Conservation (phyloP, 2,329 filamentous ascomycete genomes). For the Cladosporium sp. region DNA sequence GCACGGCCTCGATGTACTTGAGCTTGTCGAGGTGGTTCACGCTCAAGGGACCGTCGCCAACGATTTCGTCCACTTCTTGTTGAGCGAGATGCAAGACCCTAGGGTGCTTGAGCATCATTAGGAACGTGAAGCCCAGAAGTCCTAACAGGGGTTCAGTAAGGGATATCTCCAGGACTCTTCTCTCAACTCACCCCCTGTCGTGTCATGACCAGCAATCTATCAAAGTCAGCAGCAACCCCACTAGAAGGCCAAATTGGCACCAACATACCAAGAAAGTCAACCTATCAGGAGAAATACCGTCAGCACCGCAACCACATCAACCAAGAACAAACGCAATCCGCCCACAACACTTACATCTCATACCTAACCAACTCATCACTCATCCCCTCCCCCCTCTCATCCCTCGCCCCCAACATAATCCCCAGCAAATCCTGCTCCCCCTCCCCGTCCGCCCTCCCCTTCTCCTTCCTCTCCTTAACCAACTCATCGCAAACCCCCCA, state of each 20-base stretch:
- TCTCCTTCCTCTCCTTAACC: constrained; percentile 10
- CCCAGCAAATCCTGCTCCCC: constrained; percentile 50
- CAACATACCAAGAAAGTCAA: constrained; percentile 55
- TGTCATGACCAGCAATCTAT: constrained; percentile 26
- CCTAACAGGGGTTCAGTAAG: background rate
- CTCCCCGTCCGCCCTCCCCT: constrained; percentile 8
- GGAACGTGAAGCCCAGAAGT: constrained; percentile 38
- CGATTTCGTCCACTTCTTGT: constrained; percentile 48
- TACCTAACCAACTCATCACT: constrained; percentile 57
- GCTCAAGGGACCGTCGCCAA: constrained; percentile 41
- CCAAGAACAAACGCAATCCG: too few species aligned
- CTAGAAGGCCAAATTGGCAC: background rate
- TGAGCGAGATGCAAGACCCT: constrained; percentile 44
- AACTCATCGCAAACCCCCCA: constrained; percentile 13
- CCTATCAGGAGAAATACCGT: background rate
- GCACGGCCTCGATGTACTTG: constrained; percentile 48
- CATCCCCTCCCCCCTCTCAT: constrained; percentile 55
- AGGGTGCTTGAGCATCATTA: constrained; percentile 49
- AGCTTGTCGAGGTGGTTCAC: constrained; percentile 47
- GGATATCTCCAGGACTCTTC: background rate
- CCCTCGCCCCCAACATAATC: constrained; percentile 52
- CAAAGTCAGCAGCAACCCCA: background rate
- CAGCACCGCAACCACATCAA: background rate
- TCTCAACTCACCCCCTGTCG: constrained; percentile 5
- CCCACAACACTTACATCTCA: constrained; percentile 44